Evolutionary conservation across 352 stramenopile species (phyloP).

Genomic region (Phytophthora citricola): DNA sequence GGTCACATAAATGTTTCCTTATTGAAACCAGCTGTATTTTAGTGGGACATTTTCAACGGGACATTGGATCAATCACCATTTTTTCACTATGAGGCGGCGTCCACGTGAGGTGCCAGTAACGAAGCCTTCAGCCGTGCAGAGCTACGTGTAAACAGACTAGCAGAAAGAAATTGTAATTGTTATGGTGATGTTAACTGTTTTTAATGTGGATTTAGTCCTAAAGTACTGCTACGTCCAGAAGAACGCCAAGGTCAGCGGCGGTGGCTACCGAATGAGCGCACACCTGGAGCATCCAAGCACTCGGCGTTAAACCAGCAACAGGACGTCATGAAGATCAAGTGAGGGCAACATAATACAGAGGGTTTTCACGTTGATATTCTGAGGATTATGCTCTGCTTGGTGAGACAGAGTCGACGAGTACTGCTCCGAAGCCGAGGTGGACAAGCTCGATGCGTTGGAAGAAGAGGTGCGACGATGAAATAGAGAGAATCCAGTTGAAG

Average conservation of each 20-base stretch:
- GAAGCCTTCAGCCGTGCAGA: slow-evolving; percentile 62
- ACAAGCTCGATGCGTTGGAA: slow-evolving; percentile 44
- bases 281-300: slow-evolving; percentile 65
- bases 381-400: not conserved
- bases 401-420: slow-evolving; percentile 6
- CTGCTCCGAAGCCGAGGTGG: slow-evolving; percentile 40
- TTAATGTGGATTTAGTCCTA: slow-evolving; percentile 12
- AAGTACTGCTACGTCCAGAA: slow-evolving; percentile 31
- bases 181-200: no score
- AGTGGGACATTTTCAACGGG: slow-evolving; percentile 34
- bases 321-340: slow-evolving; percentile 40
- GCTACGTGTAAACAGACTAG: slow-evolving; percentile 49
- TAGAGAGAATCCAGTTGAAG: slow-evolving; percentile 8
- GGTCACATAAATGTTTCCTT: slow-evolving; percentile 1
- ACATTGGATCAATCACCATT: slow-evolving; percentile 14
- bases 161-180: not conserved
- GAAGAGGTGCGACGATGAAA: slow-evolving; percentile 38
- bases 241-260: slow-evolving; percentile 23
- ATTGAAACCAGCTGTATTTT: not conserved
- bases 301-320: slow-evolving; percentile 23
- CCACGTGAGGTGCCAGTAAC: slow-evolving; percentile 64
- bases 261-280: slow-evolving; percentile 64
- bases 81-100: slow-evolving; percentile 20
- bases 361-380: slow-evolving; percentile 4
- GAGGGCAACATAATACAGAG: not conserved